Evolutionary conservation across 2,329 filamentous ascomycete species (phyloP).

Genomic region (Hypoxylon sp.): DNA sequence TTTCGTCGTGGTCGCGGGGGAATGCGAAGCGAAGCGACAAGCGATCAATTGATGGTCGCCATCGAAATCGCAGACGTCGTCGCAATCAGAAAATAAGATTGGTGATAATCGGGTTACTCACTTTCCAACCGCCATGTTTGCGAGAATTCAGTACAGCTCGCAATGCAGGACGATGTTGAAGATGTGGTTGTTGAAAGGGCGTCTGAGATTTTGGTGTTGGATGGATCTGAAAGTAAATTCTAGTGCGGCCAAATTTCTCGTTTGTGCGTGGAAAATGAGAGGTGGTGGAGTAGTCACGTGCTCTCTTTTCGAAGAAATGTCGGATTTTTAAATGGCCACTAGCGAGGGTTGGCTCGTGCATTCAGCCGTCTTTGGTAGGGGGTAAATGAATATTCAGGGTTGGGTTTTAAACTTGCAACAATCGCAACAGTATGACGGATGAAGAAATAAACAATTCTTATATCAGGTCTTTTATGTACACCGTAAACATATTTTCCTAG

Average conservation of each 20-base stretch:
- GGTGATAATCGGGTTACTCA: slow-evolving; percentile 52
- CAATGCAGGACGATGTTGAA: slow-evolving; percentile 47
- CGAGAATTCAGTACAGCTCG: slow-evolving; percentile 57
- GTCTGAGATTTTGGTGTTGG: slow-evolving; percentile 43
- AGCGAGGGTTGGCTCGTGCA: no score
- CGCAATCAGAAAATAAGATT: slow-evolving; percentile 24
- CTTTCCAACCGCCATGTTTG: slow-evolving; percentile 87
- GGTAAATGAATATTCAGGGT: slow-evolving; percentile 4
- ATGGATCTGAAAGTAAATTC: slow-evolving; percentile 44
- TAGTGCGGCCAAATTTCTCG: slow-evolving; percentile 44
- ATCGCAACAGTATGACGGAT: no score
- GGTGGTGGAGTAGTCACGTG: slow-evolving; percentile 33
- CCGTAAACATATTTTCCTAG: no score
- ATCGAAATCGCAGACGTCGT: slow-evolving; percentile 23
- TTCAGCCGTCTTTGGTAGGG: neutral
- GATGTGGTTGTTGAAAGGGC: slow-evolving; percentile 40
- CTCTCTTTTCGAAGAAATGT: slow-evolving; percentile 30
- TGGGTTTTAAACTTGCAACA: no score
- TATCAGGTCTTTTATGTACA: neutral
- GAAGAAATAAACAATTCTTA: no score
- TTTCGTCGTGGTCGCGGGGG: slow-evolving; percentile 30
- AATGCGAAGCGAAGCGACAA: slow-evolving; percentile 19
- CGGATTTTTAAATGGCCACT: no score
- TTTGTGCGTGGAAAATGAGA: slow-evolving; percentile 43
- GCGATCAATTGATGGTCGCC: slow-evolving; percentile 27